Evolutionary conservation across 2,329 filamentous ascomycete genomes (phyloP).

Genomic region (Aspergillus sp.): DNA sequence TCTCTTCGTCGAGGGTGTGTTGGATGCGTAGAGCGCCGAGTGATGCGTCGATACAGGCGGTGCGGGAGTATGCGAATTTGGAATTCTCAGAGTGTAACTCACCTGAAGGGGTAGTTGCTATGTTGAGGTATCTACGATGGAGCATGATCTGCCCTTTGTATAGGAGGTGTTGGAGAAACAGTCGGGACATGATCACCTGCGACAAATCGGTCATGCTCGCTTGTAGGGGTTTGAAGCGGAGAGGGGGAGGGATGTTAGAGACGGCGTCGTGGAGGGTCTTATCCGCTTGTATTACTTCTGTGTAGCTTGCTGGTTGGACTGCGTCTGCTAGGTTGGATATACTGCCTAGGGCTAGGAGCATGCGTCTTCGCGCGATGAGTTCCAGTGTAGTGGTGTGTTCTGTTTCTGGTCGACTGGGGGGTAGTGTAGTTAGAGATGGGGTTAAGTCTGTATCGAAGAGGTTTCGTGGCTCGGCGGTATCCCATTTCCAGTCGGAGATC

Average conservation of each 20-base stretch:
- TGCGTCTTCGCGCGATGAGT: slow-evolving; percentile 37
- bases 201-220: slow-evolving; percentile 25
- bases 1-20: slow-evolving; percentile 51
- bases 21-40: slow-evolving; percentile 52
- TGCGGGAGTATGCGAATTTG: slow-evolving; percentile 42
- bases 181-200: slow-evolving; percentile 24
- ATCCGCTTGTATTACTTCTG: slow-evolving; percentile 34
- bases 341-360: slow-evolving; percentile 34
- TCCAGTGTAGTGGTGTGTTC: slow-evolving; percentile 53
- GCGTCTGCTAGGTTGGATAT: slow-evolving; percentile 33
- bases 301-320: slow-evolving; percentile 30
- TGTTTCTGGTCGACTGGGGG: slow-evolving; percentile 52
- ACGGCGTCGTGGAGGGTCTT: slow-evolving; percentile 28
- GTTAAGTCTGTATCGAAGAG: slow-evolving; percentile 61
- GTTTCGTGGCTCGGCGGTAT: slow-evolving; percentile 59
- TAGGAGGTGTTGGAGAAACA: slow-evolving; percentile 25
- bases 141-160: slow-evolving; percentile 28
- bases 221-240: slow-evolving; percentile 24
- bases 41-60: slow-evolving; percentile 50
- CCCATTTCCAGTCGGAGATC: slow-evolving; percentile 60
- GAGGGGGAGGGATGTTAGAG: slow-evolving; percentile 12
- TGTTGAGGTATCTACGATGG: slow-evolving; percentile 22
- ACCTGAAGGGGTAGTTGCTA: neutral
- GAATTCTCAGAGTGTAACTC: too few species aligned
- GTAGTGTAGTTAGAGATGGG: slow-evolving; percentile 51